Evolutionary conservation across 768 basidiomycete species (phyloP).

Genomic region (Lactarius hengduanensis): DNA sequence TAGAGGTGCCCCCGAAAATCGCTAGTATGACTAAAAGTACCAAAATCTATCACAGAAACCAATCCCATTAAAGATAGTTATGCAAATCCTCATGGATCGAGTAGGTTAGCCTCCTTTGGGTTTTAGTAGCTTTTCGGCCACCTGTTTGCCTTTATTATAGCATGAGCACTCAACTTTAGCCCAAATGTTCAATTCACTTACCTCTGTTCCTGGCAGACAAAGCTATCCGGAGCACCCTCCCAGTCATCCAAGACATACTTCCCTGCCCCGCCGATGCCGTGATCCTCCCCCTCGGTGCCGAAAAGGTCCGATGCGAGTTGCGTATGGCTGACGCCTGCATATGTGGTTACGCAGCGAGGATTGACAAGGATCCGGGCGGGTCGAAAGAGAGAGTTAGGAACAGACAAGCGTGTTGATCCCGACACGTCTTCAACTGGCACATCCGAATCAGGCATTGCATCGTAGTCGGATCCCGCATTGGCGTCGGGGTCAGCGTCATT

Average conservation of each 20-base stretch:
- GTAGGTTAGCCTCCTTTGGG: constrained; percentile 79
- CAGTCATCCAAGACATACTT: constrained; percentile 93
- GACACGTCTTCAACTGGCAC: constrained; percentile 34
- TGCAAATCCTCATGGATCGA: constrained; percentile 73
- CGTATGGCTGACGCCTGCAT: constrained; percentile 95
- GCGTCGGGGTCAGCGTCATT: constrained; percentile 59
- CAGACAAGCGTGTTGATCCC: constrained; percentile 44
- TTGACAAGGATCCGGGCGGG: constrained; percentile 94
- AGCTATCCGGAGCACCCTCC: constrained; percentile 95
- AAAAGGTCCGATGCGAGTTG: constrained; percentile 95
- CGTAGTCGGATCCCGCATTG: constrained; percentile 84
- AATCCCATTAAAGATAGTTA: constrained; percentile 14
- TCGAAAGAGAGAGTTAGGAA: constrained; percentile 85
- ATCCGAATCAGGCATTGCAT: constrained; percentile 75
- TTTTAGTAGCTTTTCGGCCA: constrained; percentile 86
- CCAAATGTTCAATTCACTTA: constrained; percentile 35
- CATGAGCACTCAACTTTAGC: constrained; percentile 7
- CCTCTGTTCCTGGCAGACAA: constrained; percentile 97
- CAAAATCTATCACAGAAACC: not conserved
- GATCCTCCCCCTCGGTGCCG: constrained; percentile 69
- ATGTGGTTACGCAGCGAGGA: constrained; percentile 95
- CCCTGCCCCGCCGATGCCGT: constrained; percentile 43
- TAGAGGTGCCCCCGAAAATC: too few species aligned
- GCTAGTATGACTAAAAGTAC: too few species aligned
- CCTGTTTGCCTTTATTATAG: constrained; percentile 64